Conservation (phyloP, 2,329 filamentous ascomycete genomes). For the Cladobotryum mycophilum region DNA sequence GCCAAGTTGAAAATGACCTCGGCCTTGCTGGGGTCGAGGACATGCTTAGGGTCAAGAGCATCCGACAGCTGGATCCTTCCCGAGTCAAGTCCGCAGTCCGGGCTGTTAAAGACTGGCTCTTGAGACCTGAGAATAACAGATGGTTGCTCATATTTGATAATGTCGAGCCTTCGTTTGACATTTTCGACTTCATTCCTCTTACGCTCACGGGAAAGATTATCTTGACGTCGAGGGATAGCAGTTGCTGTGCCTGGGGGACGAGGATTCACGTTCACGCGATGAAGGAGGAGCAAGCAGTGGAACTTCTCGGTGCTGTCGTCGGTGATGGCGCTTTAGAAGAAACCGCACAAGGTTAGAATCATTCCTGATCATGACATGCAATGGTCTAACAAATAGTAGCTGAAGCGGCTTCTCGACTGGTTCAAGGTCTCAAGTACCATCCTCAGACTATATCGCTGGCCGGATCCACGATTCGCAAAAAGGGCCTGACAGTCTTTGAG, state of each 20-base stretch:
- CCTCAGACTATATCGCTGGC: conserved; percentile 17
- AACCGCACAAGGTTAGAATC: conserved; percentile 13
- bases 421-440: conserved; percentile 16
- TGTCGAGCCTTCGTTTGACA: conserved; percentile 19
- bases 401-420: conserved; percentile 14
- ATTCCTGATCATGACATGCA: background rate
- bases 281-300: conserved; percentile 15
- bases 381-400: conserved; percentile 8
- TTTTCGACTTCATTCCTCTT: conserved; percentile 21
- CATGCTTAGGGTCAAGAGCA: conserved; percentile 19
- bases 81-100: conserved; percentile 19
- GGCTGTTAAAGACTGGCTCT: conserved; percentile 22
- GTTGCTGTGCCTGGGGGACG: conserved; percentile 18
- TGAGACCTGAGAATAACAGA: conserved; percentile 18
- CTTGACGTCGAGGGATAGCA: conserved; percentile 18
- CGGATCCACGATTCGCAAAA: conserved; percentile 19
- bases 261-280: conserved; percentile 17
- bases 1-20: conserved; percentile 18
- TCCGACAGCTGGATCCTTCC: conserved; percentile 17
- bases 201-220: conserved; percentile 20
- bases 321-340: conserved; percentile 6
- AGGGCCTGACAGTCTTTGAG: conserved; percentile 12
- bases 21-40: conserved; percentile 19
- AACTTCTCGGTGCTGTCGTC: conserved; percentile 13
- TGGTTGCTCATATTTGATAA: conserved; percentile 23